These are phyloP conservation scores for Diaporthe sp. DNA, from an alignment of 2,329 filamentous ascomycete species.

Conservation along the genomic window DNA sequence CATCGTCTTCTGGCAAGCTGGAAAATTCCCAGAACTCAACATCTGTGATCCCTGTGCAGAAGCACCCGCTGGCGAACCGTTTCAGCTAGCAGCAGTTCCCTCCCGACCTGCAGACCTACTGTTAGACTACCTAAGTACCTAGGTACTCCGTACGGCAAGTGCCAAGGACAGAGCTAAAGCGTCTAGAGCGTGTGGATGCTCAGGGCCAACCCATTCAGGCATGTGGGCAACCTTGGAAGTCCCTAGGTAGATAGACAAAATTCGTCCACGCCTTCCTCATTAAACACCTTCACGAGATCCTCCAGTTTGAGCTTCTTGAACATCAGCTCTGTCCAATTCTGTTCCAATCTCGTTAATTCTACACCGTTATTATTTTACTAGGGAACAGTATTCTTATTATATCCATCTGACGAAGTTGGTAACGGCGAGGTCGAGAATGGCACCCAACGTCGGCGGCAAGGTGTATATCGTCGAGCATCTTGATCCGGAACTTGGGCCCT, in stretches of 20 bases:
- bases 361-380: background rate
- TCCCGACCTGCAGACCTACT: too few species aligned
- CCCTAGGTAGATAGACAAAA: background rate
- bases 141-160: background rate
- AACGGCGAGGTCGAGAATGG: conserved; percentile 22
- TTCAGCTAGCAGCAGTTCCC: conserved; percentile 18
- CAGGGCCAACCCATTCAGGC: conserved; percentile 10
- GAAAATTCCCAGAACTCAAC: background rate
- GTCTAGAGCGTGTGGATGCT: conserved; percentile 16
- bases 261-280: conserved; percentile 2
- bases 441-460: conserved; percentile 64
- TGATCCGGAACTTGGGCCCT: conserved; percentile 91
- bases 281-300: background rate
- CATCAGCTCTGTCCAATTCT: background rate
- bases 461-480: conserved; percentile 97
- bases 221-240: background rate
- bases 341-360: background rate
- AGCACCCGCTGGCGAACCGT: background rate
- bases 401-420: too few species aligned
- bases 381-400: background rate
- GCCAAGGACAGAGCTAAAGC: conserved; percentile 34
- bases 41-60: conserved; percentile 1
- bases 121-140: too few species aligned
- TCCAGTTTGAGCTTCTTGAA: background rate
- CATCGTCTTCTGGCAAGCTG: background rate